phyloP scores from a whole-genome alignment of 202 grass and related monocot genomes.

The Panicum virgatum region DNA sequence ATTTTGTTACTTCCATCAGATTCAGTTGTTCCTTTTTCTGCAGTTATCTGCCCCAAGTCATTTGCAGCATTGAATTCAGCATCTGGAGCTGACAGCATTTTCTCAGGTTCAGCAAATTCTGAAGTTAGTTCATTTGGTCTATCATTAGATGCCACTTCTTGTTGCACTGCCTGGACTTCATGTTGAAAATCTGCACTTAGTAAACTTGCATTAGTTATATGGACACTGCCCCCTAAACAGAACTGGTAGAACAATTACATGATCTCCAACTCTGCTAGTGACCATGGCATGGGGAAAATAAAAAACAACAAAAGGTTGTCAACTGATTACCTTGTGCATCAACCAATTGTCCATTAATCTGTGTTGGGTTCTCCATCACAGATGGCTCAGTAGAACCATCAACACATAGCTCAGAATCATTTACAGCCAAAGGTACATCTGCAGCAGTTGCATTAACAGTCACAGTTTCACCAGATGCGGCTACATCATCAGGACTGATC shows the following conservation, averaged over 20 bases:
- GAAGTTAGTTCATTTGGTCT: conserved; percentile 43
- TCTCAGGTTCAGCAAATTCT: conserved; percentile 79
- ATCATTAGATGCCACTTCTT: conserved; percentile 44
- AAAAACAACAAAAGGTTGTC: conserved; percentile 8
- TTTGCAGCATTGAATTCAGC: conserved; percentile 50
- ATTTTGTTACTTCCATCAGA: conserved; percentile 94
- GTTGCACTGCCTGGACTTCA: conserved; percentile 38
- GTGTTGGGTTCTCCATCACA: conserved; percentile 17
- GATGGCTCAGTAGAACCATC: conserved; percentile 38
- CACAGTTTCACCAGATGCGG: conserved; percentile 35
- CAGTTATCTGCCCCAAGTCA: conserved; percentile 77
- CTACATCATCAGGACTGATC: conserved; percentile 28
- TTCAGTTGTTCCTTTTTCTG: conserved; percentile 76
- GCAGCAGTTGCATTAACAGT: conserved; percentile 32
- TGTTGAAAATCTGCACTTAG: conserved; percentile 44
- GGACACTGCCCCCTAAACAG: conserved; percentile 43
- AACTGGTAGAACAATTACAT: conserved; percentile 4
- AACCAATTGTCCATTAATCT: conserved; percentile 31
- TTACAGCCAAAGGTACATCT: conserved; percentile 37
- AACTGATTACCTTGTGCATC: conserved; percentile 55
- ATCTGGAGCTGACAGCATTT: conserved; percentile 71
- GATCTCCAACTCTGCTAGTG: not conserved
- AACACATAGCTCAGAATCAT: conserved; percentile 21
- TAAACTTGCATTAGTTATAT: conserved; percentile 36
- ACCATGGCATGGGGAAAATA: not conserved